Conservation (phyloP, 768 basidiomycete species). For the Leucosporidium creatinivorum region DNA sequence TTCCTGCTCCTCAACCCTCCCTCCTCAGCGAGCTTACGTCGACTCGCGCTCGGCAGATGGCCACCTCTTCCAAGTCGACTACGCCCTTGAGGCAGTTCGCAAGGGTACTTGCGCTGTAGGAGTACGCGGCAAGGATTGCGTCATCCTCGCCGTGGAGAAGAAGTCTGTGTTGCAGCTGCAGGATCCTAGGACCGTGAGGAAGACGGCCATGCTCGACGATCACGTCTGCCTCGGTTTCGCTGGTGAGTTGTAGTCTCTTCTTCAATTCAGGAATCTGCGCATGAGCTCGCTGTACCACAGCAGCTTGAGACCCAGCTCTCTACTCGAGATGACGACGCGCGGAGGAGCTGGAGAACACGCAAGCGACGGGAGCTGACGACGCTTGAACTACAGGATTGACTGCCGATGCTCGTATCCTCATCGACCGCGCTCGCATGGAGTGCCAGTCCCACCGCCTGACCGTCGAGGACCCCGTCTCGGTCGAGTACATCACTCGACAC, state of each 20-base stretch:
- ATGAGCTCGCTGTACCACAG: not conserved
- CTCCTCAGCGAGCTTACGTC: no score
- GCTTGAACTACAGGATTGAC: constrained; percentile 62
- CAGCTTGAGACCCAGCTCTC: not conserved
- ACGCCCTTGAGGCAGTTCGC: constrained; percentile 93
- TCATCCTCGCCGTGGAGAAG: constrained; percentile 97
- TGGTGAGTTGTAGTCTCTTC: constrained; percentile 50
- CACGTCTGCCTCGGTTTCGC: constrained; percentile 96
- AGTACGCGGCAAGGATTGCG: constrained; percentile 86
- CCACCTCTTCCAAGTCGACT: constrained; percentile 98
- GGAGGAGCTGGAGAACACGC: not conserved
- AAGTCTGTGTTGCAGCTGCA: constrained; percentile 94
- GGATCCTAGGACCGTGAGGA: constrained; percentile 93
- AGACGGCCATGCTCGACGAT: constrained; percentile 97
- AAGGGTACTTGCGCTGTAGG: constrained; percentile 98
- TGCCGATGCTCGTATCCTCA: constrained; percentile 92
- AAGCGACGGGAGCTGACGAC: not conserved
- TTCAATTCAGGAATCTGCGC: not conserved
- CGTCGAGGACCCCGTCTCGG: constrained; percentile 94
- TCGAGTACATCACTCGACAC: constrained; percentile 96
- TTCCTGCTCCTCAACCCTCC: no score
- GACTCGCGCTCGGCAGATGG: constrained; percentile 53
- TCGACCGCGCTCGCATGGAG: constrained; percentile 95
- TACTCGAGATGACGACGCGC: not conserved
- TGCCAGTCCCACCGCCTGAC: constrained; percentile 95